These are phyloP conservation scores for Cordyceps tenuipes DNA, from an alignment of 2,329 filamentous ascomycete species.

Conservation along the genomic window DNA sequence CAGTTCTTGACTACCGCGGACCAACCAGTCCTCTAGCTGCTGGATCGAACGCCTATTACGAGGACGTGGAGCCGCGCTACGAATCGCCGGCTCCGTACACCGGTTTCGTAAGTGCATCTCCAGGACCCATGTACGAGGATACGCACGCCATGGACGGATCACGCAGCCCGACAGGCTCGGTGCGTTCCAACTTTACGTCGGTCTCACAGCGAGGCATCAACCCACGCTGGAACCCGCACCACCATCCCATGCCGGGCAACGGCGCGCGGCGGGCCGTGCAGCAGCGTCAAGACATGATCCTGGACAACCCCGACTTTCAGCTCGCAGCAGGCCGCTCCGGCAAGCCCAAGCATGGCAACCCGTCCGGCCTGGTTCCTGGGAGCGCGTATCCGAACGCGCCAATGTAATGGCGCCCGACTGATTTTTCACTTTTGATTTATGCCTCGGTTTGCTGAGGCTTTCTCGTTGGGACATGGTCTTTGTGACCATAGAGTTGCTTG, in stretches of 20 bases:
- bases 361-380: constrained; percentile 40
- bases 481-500: background rate
- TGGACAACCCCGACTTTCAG: constrained; percentile 83
- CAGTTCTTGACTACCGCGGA: constrained; percentile 28
- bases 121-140: constrained; percentile 51
- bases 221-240: constrained; percentile 66
- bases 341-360: constrained; percentile 16
- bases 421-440: constrained; percentile 4
- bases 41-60: constrained; percentile 57
- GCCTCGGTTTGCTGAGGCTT: constrained; percentile 1
- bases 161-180: constrained; percentile 68
- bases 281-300: constrained; percentile 61
- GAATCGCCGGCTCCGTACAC: constrained; percentile 26
- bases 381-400: constrained; percentile 41
- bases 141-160: constrained; percentile 44
- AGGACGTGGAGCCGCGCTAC: constrained; percentile 88
- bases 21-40: constrained; percentile 27
- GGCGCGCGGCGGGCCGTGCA: constrained; percentile 37
- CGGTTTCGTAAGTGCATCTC: constrained; percentile 19
- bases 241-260: constrained; percentile 33
- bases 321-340: constrained; percentile 43
- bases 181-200: constrained; percentile 80
- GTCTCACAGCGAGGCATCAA: constrained; percentile 84
- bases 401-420: constrained; percentile 15
- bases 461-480: background rate